Evolutionary conservation across 139 green algal species (phyloP), one percentile per base, ranked within the genome.

Genomic region (Picocystis salinarum): DNA sequence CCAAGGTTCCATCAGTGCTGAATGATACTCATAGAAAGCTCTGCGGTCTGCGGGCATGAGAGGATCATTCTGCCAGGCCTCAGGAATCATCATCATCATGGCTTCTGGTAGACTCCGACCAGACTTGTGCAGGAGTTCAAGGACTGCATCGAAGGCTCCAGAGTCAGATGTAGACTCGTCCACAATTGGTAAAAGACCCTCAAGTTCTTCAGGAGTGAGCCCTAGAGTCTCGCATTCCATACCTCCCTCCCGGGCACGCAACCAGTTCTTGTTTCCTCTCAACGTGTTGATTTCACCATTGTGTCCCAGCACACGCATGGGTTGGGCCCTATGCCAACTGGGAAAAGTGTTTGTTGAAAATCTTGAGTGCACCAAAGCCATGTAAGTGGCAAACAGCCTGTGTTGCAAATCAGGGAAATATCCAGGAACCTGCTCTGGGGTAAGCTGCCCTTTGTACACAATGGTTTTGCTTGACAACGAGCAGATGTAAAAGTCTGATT

Each of bases 311-410:
- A 84, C 71, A 29, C 85, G 71, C 76, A 95, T 91, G 13, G 84
- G 84, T 64, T 95, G 84, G 2, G 84, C 78, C 24, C 84, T 62
- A 34, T 79, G 67, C 84, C 84, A 95, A 29, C 51, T 74, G 36
- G 84, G 84, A 53, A 95, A 93, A 24, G 84, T 95, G 71, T 95
- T 95, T 52, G 84, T 95, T 42, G 73, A 89, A 69, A 95, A 95
- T 52, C 84, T 79, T 2, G 59, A 79, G 72, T 95, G 84, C 33
- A 95, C 78, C 19, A 95, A 58, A 17, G 78, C 74, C 80, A 93
- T 80, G 67, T 87, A 92, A 23, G 64, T 67, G 23, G 59, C 66
- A 67, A 94, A 95, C 31, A 66, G 42, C 31, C 70, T 50, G 36
- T 52, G 22, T 48, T 75, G 65, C 34, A 95, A 65, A 64, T 94